Evolutionary conservation across 192 early-diverging fungal genomes (phyloP).

Genomic region (Entophlyctis luteolus): DNA sequence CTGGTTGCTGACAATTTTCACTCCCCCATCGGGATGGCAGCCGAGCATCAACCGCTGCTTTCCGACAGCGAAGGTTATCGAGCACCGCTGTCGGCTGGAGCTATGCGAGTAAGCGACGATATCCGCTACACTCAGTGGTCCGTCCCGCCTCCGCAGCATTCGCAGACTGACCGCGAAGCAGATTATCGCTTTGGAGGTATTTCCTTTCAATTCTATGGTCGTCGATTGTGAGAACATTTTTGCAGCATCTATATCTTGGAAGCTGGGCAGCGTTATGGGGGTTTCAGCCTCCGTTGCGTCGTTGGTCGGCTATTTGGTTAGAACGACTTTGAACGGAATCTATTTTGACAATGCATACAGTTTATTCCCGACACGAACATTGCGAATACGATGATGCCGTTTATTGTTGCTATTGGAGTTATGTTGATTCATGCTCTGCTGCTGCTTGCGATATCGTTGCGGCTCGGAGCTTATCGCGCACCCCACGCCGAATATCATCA

Average conservation of each 20-base stretch:
- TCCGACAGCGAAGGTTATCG: no score
- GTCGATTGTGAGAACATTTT: no score
- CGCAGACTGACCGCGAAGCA: background rate
- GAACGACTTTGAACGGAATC: no score
- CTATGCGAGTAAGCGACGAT: no score
- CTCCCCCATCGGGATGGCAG: no score
- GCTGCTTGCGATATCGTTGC: slow-evolving; percentile 1
- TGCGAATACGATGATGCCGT: background rate
- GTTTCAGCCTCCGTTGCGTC: background rate
- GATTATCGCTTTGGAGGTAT: slow-evolving; percentile 1
- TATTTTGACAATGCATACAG: no score
- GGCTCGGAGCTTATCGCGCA: slow-evolving; percentile 4
- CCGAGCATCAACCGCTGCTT: no score
- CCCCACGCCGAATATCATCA: background rate
- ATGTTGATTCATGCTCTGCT: slow-evolving; percentile 8
- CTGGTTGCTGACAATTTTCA: no score
- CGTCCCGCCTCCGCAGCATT: slow-evolving; percentile 1
- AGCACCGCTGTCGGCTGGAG: no score
- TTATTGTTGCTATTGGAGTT: slow-evolving; percentile 1
- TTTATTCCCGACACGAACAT: background rate
- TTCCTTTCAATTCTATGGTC: no score
- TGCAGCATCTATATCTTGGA: slow-evolving; percentile 1
- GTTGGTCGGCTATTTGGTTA: slow-evolving; percentile 2
- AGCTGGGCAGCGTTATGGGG: slow-evolving; percentile 8
- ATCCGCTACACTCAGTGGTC: no score